Base-by-base conservation (phyloP, 177 flowering plant species). In the Tripterygium wilfordii region DNA sequence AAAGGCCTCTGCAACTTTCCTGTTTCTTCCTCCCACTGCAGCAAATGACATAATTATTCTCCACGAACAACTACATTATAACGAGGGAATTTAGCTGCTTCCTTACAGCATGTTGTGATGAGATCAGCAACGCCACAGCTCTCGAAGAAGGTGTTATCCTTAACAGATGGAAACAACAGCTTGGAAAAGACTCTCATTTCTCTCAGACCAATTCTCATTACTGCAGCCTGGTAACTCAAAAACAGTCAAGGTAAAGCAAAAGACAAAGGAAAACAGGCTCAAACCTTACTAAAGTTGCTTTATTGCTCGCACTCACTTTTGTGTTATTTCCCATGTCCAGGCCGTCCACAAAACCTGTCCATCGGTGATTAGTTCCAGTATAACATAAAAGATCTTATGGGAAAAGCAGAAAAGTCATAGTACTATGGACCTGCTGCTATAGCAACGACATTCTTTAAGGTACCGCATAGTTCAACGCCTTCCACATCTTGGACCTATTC, bases 81-180 rank as follows among this genome's bases (percentile, higher is more conserved):
- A 27, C 8, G 25, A 47, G 46, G 20, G 29, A 31, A 20, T 31
- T 15, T 13, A 21, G 35, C 16, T 38, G 43, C 27, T 52, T 71
- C 45, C 91, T 65, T 81, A 92, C 98, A 68, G 80, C 98, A 92
- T 45, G 98, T 88, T 35, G 96, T 84, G 51, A 92, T 92, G 29
- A 92, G 80, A 66, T 92, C 98, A 42, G 98, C 98, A 20, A 92
- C 89, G 8, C 98, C 98, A 61, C 98, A 88, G 75, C 98, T 92
- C 68, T 92, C 98, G 51, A 92, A 84, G 76, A 88, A 92, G 39
- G 98, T 92, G 59, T 56, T 79, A 46, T 92, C 95, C 49, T 66
- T 71, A 32, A 92, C 96, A 22, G 96, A 72, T 41, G 94, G 61
- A 72, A 82, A 92, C 70, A 92, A 48, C 39, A 87, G 66, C 70